These are phyloP conservation scores for Sporisorium sorghi DNA, from an alignment of 1,284 basidiomycete genomes.

Conservation along the genomic window DNA sequence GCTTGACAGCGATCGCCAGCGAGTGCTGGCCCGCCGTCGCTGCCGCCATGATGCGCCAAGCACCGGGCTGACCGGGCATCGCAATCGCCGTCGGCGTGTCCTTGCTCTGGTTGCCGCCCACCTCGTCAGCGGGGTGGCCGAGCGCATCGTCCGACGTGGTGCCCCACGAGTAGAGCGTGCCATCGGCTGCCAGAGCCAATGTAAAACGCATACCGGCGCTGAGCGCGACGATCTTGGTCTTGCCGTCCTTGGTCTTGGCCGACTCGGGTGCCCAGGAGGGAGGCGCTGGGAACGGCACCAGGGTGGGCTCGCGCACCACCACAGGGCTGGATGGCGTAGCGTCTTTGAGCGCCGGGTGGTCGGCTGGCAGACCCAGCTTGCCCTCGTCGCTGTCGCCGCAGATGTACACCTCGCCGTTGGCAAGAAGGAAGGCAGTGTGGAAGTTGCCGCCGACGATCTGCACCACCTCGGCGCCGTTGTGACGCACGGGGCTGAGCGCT, in stretches of 20 bases:
- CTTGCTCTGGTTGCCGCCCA: conserved; percentile 70
- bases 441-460: conserved; percentile 83
- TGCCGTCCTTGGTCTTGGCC: conserved; percentile 64
- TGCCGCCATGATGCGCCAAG: conserved; percentile 70
- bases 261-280: conserved; percentile 61
- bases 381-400: conserved; percentile 64
- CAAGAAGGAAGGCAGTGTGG: conserved; percentile 87
- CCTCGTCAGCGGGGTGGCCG: conserved; percentile 68
- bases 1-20: conserved; percentile 68
- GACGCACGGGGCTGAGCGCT: conserved; percentile 76
- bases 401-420: conserved; percentile 80
- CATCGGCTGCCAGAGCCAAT: conserved; percentile 81
- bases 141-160: conserved; percentile 75
- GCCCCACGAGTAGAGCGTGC: conserved; percentile 87
- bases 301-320: conserved; percentile 58
- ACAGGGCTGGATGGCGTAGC: conserved; percentile 36
- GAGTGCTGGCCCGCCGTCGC: conserved; percentile 73
- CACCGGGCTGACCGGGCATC: conserved; percentile 71
- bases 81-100: conserved; percentile 78
- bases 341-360: conserved; percentile 42
- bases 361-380: conserved; percentile 56
- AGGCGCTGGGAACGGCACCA: conserved; percentile 69
- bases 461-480: conserved; percentile 71
- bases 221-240: conserved; percentile 80
- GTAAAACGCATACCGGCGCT: conserved; percentile 84